Evolutionary conservation across 768 basidiomycete species (phyloP), one percentile per base, ranked within the genome.

Genomic region (Porphyrellus cyaneotinctus): DNA sequence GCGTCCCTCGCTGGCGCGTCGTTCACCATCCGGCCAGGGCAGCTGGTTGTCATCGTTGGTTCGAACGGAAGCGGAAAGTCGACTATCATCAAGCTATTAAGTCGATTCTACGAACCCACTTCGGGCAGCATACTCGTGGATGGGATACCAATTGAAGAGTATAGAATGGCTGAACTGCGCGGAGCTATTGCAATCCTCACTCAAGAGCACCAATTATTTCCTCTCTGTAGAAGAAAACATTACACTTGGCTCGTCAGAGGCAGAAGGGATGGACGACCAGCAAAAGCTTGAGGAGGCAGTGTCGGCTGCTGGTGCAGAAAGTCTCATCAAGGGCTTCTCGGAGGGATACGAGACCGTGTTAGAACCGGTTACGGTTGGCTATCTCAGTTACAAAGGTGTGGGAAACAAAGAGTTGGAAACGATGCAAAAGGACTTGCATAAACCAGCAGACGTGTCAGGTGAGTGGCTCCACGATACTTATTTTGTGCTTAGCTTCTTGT

Each of bases 81-180:
- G 3, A 70, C 70, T 3, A 61, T 77, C 12, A 61, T 78, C 24
- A 76, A 77, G 46, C 62, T 80, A 8, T 50, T 79, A 13, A 67
- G 66, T 11, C 61, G 76, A 12, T 42, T 73, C 4, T 64, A 66
- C 22, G 66, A 69, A 10, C 62, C 68, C 0, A 60, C 59, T 0
- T 64, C 61, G 6, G 79, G 78, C 0, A 59, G 69, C 23, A 72
- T 81, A 24, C 57, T 68, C 0, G 51, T 74, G 30, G 76, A 80
- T 54, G 74, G 67, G 33, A 49, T 59, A 42, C 67, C 72, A 1
- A 54, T 77, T n/a, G 36, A 53, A 20, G 57, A 61, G 5, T 78
- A 73, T 43, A 56, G 60, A 10, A 43, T 71, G 4, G 49, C 56
- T 2, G 63, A 68, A 18, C 51, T 81, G 28, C 72, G 76, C 11